phyloP scores from a whole-genome alignment of 352 stramenopile species.

The Phytophthora multivora region DNA sequence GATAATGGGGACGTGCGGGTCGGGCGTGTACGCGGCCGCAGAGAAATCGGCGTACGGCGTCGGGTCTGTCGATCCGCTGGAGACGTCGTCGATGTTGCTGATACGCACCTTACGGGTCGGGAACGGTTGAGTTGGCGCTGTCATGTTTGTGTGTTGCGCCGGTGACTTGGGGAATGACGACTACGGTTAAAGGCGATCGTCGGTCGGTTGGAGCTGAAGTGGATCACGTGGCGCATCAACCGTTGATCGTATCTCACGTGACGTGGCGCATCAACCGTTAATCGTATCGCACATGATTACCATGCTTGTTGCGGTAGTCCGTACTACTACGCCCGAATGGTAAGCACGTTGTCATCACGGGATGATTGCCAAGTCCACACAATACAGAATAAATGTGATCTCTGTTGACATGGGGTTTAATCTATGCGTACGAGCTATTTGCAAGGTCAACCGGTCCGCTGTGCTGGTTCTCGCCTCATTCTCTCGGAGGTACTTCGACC shows the following conservation, averaged over 20 bases:
- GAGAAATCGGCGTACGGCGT: slow-evolving; percentile 18
- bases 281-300: background rate
- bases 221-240: slow-evolving; percentile 11
- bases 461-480: slow-evolving; percentile 2
- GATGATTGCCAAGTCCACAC: too few relatives aligned
- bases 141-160: background rate
- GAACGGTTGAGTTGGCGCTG: slow-evolving; percentile 11
- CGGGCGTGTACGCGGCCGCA: slow-evolving; percentile 1
- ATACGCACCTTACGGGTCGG: slow-evolving; percentile 12
- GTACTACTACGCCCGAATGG: too few relatives aligned
- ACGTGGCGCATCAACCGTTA: slow-evolving; percentile 2
- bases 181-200: background rate
- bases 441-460: background rate
- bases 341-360: background rate
- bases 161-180: slow-evolving; percentile 13
- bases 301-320: background rate
- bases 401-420: too few relatives aligned
- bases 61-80: slow-evolving; percentile 1
- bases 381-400: too few relatives aligned
- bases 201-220: background rate
- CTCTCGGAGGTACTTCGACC: background rate
- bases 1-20: slow-evolving; percentile 13
- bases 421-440: slow-evolving; percentile 27
- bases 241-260: background rate
- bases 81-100: slow-evolving; percentile 14